A percentile compares a stretch with the other conserved stretches of the same genome.
Conservation (phyloP, 176 grass and related monocot species). For the Ampelocalamus luodianensis region DNA sequence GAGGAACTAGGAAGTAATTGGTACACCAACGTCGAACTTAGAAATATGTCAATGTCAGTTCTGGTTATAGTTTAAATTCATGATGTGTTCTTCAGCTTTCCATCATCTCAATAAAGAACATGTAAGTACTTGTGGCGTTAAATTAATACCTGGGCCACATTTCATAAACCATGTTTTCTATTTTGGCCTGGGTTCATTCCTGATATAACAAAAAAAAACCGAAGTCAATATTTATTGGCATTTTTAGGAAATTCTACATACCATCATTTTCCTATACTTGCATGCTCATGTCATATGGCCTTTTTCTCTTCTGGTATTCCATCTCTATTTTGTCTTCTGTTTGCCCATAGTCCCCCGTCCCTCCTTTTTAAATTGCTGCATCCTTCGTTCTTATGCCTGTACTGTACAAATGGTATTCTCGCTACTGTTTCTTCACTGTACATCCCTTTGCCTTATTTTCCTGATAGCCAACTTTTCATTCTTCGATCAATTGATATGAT, state of each 20-base stretch:
- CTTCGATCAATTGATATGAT: not conserved
- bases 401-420: not conserved
- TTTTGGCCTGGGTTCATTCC: not conserved
- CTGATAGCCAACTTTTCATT: not conserved
- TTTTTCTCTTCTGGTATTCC: not conserved
- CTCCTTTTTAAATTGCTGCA: not conserved
- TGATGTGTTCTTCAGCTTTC: not conserved
- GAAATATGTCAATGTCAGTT: slow-evolving; percentile 29
- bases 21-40: slow-evolving; percentile 27
- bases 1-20: slow-evolving; percentile 27
- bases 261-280: not conserved
- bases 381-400: not conserved
- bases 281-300: slow-evolving; percentile 1
- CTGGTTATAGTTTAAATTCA: slow-evolving; percentile 20
- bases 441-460: slow-evolving; percentile 25
- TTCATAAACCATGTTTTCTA: slow-evolving; percentile 20
- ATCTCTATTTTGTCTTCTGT: not conserved
- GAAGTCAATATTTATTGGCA: not conserved
- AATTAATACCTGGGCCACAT: not conserved
- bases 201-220: not conserved
- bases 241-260: not conserved
- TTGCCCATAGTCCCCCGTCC: not conserved
- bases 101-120: slow-evolving; percentile 30
- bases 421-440: slow-evolving; percentile 15
- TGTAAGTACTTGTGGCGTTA: not conserved